Percentiles rank a stretch among this genome's conserved stretches.
Evolutionary conservation across 2,329 filamentous ascomycete genomes (phyloP).

Genomic region (Colletotrichum orchidophilum): DNA sequence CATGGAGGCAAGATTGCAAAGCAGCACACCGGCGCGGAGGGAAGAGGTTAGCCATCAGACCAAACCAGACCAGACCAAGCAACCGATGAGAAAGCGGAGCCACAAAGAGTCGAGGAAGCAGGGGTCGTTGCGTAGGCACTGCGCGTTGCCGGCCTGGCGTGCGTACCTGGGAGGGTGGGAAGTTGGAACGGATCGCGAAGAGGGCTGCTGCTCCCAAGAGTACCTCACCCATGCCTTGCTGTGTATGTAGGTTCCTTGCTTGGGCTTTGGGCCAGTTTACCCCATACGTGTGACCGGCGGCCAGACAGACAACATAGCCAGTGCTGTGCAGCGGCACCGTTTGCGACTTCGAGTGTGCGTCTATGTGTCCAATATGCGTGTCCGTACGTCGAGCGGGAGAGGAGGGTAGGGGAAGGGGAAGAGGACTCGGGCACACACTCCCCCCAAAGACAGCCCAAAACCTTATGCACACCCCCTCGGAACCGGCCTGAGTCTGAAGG

Average conservation of each 20-base stretch:
- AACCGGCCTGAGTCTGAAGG: slow-evolving; percentile 2
- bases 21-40: background rate
- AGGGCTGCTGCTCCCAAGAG: too few species aligned
- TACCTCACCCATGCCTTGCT: background rate
- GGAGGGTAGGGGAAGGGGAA: too few species aligned
- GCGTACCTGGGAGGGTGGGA: background rate
- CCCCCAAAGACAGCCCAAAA: slow-evolving; percentile 10
- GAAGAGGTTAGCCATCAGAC: background rate
- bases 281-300: background rate
- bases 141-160: background rate
- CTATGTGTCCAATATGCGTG: background rate
- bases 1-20: background rate
- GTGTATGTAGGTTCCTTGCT: background rate
- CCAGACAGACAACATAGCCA: background rate
- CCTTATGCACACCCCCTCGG: slow-evolving; percentile 16
- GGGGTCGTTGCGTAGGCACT: background rate
- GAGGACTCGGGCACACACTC: slow-evolving; percentile 4
- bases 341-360: background rate
- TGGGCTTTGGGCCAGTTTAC: background rate
- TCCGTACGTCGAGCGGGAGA: too few species aligned
- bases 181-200: background rate
- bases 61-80: background rate
- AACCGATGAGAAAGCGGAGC: slow-evolving; percentile 11
- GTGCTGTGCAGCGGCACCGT: slow-evolving; percentile 17
- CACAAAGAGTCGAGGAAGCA: background rate